These are phyloP conservation scores for Suzukiozyma palmioleophila DNA, from an alignment of 1,139 yeast genomes.

Conservation along the genomic window DNA sequence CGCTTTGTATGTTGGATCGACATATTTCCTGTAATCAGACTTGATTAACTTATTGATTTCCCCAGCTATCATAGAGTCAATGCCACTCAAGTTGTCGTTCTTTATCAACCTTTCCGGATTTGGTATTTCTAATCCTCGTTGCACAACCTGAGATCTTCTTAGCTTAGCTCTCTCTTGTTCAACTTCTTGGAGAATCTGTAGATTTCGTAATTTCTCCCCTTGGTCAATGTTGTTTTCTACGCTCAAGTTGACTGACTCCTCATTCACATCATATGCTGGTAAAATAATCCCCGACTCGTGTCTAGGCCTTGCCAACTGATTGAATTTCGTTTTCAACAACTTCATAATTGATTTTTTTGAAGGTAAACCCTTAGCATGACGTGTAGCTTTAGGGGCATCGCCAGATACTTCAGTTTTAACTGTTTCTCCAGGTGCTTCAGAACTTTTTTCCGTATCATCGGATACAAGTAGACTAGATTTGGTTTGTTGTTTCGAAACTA, in stretches of 20 bases:
- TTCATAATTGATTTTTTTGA: constrained; percentile 13
- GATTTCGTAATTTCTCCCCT: constrained; percentile 20
- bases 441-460: neutral
- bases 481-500: constrained; percentile 13
- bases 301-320: constrained; percentile 27
- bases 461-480: constrained; percentile 14
- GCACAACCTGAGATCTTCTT: constrained; percentile 48
- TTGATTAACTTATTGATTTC: constrained; percentile 38
- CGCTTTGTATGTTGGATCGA: constrained; percentile 17
- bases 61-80: constrained; percentile 24
- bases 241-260: constrained; percentile 16
- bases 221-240: constrained; percentile 13
- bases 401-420: constrained; percentile 5
- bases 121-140: constrained; percentile 50
- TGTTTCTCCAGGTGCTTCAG: constrained; percentile 4
- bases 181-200: constrained; percentile 23
- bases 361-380: constrained; percentile 8
- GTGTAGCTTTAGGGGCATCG: neutral
- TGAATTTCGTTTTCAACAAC: constrained; percentile 16
- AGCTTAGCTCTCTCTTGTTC: constrained; percentile 25
- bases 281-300: constrained; percentile 19
- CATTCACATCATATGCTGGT: constrained; percentile 22
- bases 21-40: constrained; percentile 44
- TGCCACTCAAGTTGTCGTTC: constrained; percentile 1
- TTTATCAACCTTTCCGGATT: constrained; percentile 15